phyloP scores from a whole-genome alignment of 257 asterid species.

The Echium plantagineum region DNA sequence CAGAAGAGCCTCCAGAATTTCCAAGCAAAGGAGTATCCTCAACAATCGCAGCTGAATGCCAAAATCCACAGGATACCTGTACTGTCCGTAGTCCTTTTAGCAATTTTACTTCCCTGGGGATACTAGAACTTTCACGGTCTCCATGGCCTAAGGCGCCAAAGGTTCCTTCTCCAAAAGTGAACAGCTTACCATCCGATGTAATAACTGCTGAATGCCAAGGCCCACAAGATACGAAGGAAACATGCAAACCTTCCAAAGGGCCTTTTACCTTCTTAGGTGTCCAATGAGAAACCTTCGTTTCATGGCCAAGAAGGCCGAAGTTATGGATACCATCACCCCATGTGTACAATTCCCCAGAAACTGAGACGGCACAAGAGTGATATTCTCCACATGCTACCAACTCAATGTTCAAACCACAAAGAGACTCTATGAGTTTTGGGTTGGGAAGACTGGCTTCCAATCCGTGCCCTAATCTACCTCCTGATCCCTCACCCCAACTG shows the following conservation, averaged over 20 bases:
- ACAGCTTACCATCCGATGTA: conserved; percentile 44
- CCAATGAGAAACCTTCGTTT: conserved; percentile 49
- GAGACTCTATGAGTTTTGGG: conserved; percentile 39
- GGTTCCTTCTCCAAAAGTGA: conserved; percentile 75
- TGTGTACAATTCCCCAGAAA: conserved; percentile 53
- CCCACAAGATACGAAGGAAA: conserved; percentile 51
- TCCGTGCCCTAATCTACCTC: conserved; percentile 74
- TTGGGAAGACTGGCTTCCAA: conserved; percentile 29
- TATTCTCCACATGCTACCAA: conserved; percentile 63
- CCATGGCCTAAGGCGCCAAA: conserved; percentile 81
- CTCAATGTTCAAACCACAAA: conserved; percentile 30
- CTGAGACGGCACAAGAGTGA: conserved; percentile 59
- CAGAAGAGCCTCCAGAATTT: conserved; percentile 16
- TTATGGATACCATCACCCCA: conserved; percentile 68
- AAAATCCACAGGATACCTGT: conserved; percentile 55
- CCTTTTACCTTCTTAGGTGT: conserved; percentile 48
- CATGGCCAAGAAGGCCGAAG: conserved; percentile 66
- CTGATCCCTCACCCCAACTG: conserved; percentile 66
- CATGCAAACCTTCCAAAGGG: conserved; percentile 37
- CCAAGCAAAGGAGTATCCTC: conserved; percentile 25
- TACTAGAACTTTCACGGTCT: conserved; percentile 30
- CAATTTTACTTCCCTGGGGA: conserved; percentile 52
- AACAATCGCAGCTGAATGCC: conserved; percentile 77
- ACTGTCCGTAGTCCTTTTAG: conserved; percentile 38
- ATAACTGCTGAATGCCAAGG: conserved; percentile 76